A percentile compares a stretch with the other conserved stretches of the same genome.
phyloP scores from a whole-genome alignment of 2,329 filamentous ascomycete genomes.

The Colletotrichum agaves region DNA sequence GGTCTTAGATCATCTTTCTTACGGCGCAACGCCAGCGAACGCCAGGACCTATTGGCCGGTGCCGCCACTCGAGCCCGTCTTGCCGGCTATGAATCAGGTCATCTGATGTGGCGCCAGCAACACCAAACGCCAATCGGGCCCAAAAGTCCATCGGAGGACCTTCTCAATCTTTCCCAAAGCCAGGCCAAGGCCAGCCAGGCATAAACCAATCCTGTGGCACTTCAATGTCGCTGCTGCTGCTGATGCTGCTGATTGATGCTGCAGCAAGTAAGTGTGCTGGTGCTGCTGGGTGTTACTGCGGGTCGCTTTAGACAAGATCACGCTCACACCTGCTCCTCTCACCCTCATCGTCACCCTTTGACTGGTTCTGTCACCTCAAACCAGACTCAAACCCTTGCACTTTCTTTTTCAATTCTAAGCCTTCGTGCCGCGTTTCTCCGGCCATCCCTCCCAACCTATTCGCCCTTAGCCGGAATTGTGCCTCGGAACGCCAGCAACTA shows the following conservation, averaged over 20 bases:
- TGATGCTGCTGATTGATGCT: too few relatives aligned
- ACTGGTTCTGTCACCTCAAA: not conserved
- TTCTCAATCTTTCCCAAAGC: slow-evolving; percentile 16
- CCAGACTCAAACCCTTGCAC: slow-evolving; percentile 1
- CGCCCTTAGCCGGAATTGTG: not conserved
- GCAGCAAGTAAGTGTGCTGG: not conserved
- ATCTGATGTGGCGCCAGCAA: slow-evolving; percentile 31
- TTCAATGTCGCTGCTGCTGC: not conserved
- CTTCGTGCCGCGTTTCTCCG: not conserved
- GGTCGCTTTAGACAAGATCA: not conserved
- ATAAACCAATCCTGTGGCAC: not conserved
- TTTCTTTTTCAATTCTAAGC: not conserved
- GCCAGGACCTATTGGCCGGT: slow-evolving; percentile 14
- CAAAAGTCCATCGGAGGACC: slow-evolving; percentile 10
- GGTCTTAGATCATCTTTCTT: not conserved
- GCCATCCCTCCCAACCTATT: not conserved
- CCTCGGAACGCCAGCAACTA: too few relatives aligned
- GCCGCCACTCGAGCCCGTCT: slow-evolving; percentile 12
- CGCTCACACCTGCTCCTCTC: not conserved
- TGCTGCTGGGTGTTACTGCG: not conserved
- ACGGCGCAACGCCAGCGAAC: slow-evolving; percentile 2
- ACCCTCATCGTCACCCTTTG: not conserved
- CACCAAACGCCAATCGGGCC: slow-evolving; percentile 17
- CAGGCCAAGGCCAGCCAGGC: too few relatives aligned
- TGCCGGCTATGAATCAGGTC: slow-evolving; percentile 27